These are phyloP conservation scores for Eucalyptus tenuipes DNA, from an alignment of 345 rosid genomes.

Conservation along the genomic window DNA sequence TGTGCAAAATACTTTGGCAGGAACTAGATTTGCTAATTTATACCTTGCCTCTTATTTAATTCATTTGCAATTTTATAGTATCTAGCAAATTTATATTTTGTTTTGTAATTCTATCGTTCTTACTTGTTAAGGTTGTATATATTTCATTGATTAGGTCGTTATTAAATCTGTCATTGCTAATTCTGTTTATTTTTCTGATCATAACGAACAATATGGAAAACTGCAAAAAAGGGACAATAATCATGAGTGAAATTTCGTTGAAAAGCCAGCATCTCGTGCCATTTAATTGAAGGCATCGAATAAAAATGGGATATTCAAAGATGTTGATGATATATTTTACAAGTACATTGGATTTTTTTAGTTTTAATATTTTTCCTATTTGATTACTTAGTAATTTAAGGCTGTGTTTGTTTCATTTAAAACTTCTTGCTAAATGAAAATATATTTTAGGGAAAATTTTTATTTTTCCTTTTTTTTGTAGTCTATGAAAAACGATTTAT, in stretches of 20 bases:
- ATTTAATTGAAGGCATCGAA: neutral
- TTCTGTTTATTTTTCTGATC: rapidly evolving
- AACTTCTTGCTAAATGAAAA: neutral
- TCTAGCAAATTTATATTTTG: neutral
- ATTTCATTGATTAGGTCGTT: too few species aligned
- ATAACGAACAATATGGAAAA: too few species aligned
- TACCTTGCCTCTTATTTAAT: too few species aligned
- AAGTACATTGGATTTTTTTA: neutral
- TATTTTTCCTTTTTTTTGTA: neutral
- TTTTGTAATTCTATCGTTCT: neutral
- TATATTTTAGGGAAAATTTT: neutral
- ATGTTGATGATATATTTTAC: neutral
- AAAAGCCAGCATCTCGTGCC: rapidly evolving
- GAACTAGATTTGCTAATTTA: neutral
- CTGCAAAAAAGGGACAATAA: neutral
- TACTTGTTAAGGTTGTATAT: neutral
- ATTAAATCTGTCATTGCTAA: neutral
- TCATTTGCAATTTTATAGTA: neutral
- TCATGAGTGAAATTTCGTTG: neutral
- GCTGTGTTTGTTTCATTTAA: rapidly evolving
- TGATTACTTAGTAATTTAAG: neutral
- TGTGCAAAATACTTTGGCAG: neutral
- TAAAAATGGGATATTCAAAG: neutral
- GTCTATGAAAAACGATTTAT: too few species aligned
- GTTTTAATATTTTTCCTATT: neutral